Conservation (phyloP, 2,329 filamentous ascomycete genomes). For the Cladosporium sphaerospermum region DNA sequence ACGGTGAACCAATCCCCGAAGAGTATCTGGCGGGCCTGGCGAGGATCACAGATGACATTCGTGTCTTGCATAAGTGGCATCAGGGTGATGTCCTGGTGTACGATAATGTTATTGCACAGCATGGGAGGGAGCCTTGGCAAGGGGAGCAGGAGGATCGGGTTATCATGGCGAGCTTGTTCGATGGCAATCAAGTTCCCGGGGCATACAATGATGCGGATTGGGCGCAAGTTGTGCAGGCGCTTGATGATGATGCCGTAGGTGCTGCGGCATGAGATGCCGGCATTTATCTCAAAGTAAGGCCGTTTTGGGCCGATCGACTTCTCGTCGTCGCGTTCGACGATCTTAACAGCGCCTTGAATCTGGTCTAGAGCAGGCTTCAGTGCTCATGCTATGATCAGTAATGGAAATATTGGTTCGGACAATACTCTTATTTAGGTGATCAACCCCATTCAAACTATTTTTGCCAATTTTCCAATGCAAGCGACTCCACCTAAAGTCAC, state of each 20-base stretch:
- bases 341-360: too few relatives aligned
- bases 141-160: slow-evolving; percentile 43
- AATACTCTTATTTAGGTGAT: too few relatives aligned
- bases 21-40: slow-evolving; percentile 38
- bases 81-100: slow-evolving; percentile 44
- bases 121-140: slow-evolving; percentile 45
- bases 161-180: slow-evolving; percentile 44
- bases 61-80: slow-evolving; percentile 45
- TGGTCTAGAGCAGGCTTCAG: too few relatives aligned
- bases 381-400: too few relatives aligned
- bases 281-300: too few relatives aligned
- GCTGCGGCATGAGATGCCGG: too few relatives aligned
- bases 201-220: slow-evolving; percentile 39
- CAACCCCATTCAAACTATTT: not conserved
- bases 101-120: slow-evolving; percentile 46
- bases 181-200: slow-evolving; percentile 41
- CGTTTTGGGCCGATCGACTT: too few relatives aligned
- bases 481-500: slow-evolving; percentile 5
- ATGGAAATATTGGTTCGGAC: too few relatives aligned
- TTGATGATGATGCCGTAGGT: slow-evolving; percentile 20
- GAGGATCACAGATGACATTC: slow-evolving; percentile 44
- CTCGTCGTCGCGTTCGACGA: too few relatives aligned
- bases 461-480: slow-evolving; percentile 6
- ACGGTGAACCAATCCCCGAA: slow-evolving; percentile 44
- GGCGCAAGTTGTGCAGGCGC: slow-evolving; percentile 43